These are phyloP conservation scores for Andrographis paniculata DNA, from an alignment of 305 asterid genomes.

Conservation along the genomic window DNA sequence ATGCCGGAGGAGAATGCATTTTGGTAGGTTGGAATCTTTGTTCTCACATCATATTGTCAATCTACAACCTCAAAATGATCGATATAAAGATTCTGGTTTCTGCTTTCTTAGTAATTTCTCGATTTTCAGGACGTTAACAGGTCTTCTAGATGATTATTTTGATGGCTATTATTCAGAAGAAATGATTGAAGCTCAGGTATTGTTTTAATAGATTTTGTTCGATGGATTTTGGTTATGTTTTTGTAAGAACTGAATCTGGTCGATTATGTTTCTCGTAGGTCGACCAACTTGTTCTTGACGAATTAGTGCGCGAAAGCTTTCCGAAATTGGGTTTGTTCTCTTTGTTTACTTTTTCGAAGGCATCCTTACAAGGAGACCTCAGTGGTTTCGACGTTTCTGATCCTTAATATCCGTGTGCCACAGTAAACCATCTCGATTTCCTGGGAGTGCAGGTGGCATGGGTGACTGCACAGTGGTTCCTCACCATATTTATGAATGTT, in stretches of 20 bases:
- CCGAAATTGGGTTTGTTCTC: slow-evolving; percentile 69
- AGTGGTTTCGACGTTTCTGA: slow-evolving; percentile 8
- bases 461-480: slow-evolving; percentile 99
- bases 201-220: neutral
- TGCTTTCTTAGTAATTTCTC: too few species aligned
- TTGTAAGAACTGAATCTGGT: neutral
- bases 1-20: slow-evolving; percentile 99
- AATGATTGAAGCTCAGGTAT: slow-evolving; percentile 96
- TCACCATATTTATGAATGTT: slow-evolving; percentile 92
- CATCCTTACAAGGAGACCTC: neutral
- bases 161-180: slow-evolving; percentile 97
- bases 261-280: slow-evolving; percentile 43
- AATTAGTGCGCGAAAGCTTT: slow-evolving; percentile 83
- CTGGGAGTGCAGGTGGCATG: slow-evolving; percentile 98
- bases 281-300: slow-evolving; percentile 97
- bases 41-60: neutral
- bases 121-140: slow-evolving; percentile 73
- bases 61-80: neutral
- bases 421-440: slow-evolving; percentile 97
- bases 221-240: neutral
- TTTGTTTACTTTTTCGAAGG: neutral
- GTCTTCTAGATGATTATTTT: slow-evolving; percentile 86
- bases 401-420: slow-evolving; percentile 16
- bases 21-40: slow-evolving; percentile 46
- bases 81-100: neutral